Conservation (phyloP, 2,329 filamentous ascomycete species). For the Ceratocystis ficicola region DNA sequence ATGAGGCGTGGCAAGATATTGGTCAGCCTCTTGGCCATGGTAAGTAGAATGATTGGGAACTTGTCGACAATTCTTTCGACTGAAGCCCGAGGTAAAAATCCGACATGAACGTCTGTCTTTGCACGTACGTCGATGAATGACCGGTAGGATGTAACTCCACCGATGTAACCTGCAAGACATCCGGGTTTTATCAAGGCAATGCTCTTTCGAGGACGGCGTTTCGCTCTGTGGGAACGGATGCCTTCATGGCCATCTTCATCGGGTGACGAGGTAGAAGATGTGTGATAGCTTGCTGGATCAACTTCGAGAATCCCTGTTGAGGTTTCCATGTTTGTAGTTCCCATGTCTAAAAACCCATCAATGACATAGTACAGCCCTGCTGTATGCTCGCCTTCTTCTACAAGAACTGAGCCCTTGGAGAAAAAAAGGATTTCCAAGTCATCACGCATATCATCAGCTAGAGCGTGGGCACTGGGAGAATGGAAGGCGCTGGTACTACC, state of each 20-base stretch:
- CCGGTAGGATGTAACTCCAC: conserved; percentile 84
- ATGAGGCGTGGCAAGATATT: conserved; percentile 79
- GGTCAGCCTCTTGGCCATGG: conserved; percentile 90
- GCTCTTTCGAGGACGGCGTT: conserved; percentile 46
- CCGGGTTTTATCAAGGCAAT: conserved; percentile 90
- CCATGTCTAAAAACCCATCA: conserved; percentile 86
- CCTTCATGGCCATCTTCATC: conserved; percentile 14
- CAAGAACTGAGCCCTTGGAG: conserved; percentile 81
- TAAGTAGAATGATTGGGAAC: conserved; percentile 83
- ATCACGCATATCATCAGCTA: conserved; percentile 71
- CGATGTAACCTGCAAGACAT: conserved; percentile 84
- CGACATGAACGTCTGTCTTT: conserved; percentile 96
- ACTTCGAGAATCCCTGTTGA: conserved; percentile 20
- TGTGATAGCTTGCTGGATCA: conserved; percentile 20
- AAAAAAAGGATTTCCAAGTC: conserved; percentile 98
- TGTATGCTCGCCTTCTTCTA: conserved; percentile 94
- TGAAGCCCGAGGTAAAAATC: conserved; percentile 74
- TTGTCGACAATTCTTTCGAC: conserved; percentile 86
- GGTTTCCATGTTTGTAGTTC: conserved; percentile 19
- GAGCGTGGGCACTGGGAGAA: conserved; percentile 50
- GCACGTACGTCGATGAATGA: conserved; percentile 95
- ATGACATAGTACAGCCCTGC: conserved; percentile 95
- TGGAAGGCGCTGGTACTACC: conserved; percentile 49
- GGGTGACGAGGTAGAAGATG: not conserved
- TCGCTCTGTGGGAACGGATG: conserved; percentile 36